A percentile compares a stretch with the other conserved stretches of the same genome.
phyloP scores from a whole-genome alignment of 1,284 basidiomycete species.

The Peniophora sp. region DNA sequence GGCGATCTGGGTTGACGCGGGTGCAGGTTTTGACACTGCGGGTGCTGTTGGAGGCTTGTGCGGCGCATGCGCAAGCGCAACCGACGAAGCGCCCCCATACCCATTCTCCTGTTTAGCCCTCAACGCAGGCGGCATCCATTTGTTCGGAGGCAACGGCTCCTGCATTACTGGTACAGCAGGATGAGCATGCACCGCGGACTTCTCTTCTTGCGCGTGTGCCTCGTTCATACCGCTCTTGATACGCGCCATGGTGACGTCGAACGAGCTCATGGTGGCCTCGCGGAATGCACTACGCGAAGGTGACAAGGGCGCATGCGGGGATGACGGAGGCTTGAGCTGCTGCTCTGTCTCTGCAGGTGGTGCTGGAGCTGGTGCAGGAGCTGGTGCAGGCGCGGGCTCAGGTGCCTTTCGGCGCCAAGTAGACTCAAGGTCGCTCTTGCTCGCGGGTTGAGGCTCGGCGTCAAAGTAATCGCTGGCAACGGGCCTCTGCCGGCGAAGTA shows the following conservation, averaged over 20 bases:
- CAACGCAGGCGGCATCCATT: constrained; percentile 54
- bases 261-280: constrained; percentile 64
- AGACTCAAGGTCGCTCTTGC: constrained; percentile 23
- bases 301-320: constrained; percentile 19
- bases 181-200: constrained; percentile 2
- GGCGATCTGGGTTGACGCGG: too few species aligned
- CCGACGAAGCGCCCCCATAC: neutral
- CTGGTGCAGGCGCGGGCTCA: neutral
- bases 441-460: constrained; percentile 21
- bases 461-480: constrained; percentile 67
- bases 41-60: too few species aligned
- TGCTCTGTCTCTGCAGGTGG: neutral
- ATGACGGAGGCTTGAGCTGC: neutral
- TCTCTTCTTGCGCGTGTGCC: constrained; percentile 45
- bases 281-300: constrained; percentile 31
- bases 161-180: neutral
- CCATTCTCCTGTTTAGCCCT: constrained; percentile 19
- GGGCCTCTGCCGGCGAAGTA: constrained; percentile 28
- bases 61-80: neutral
- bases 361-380: neutral
- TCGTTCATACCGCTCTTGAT: constrained; percentile 80
- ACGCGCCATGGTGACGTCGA: constrained; percentile 82
- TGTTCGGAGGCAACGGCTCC: constrained; percentile 16
- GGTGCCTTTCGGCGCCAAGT: constrained; percentile 38
- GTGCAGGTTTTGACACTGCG: too few species aligned